phyloP scores from a whole-genome alignment of 805 yeast species.

The Tetrapisispora fleetii region DNA sequence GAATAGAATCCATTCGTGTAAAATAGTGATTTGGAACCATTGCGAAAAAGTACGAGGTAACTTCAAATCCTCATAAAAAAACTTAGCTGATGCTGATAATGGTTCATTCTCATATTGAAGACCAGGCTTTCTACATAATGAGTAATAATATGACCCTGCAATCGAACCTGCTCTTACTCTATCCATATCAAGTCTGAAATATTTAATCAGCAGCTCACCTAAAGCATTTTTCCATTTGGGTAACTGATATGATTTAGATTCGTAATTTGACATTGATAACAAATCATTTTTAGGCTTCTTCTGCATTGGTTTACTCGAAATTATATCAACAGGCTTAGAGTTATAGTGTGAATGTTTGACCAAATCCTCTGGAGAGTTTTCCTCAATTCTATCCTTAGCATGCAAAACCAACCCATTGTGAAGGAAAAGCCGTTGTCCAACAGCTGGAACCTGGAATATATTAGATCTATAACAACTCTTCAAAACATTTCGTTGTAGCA shows the following conservation, averaged over 20 bases:
- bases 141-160: constrained; percentile 82
- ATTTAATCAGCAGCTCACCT: constrained; percentile 54
- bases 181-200: constrained; percentile 80
- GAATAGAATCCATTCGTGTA: constrained; percentile 89
- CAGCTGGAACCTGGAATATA: background rate
- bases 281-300: constrained; percentile 24
- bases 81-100: constrained; percentile 61
- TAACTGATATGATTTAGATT: constrained; percentile 30
- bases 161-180: constrained; percentile 85
- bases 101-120: constrained; percentile 66
- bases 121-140: constrained; percentile 80
- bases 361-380: constrained; percentile 21
- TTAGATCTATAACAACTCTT: background rate
- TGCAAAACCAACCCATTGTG: background rate
- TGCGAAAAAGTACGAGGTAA: constrained; percentile 85
- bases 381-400: background rate
- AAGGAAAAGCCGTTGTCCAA: background rate
- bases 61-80: constrained; percentile 75
- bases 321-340: constrained; percentile 13
- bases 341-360: constrained; percentile 17
- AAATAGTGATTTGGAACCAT: constrained; percentile 86
- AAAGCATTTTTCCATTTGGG: constrained; percentile 45
- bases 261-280: constrained; percentile 32
- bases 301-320: constrained; percentile 26
- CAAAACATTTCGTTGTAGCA: background rate